Evolutionary conservation across 1,139 yeast species (phyloP).

Genomic region (Yamadazyma atmosphaerica): DNA sequence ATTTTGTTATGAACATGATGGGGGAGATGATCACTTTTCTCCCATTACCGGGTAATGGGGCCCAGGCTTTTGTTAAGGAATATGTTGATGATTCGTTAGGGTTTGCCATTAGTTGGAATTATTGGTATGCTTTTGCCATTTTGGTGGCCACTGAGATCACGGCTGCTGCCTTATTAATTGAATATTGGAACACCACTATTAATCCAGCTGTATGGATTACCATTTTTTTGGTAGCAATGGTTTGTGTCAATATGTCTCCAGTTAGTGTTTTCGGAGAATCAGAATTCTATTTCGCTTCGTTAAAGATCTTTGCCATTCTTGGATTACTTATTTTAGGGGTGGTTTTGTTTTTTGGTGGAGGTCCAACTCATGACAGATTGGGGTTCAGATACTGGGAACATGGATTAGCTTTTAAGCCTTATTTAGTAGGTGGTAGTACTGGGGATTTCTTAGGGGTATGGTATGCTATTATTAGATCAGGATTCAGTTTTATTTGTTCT

Average conservation of each 20-base stretch:
- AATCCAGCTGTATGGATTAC: slow-evolving; percentile 57
- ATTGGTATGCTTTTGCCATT: slow-evolving; percentile 51
- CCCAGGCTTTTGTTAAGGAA: slow-evolving; percentile 38
- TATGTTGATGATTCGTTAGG: slow-evolving; percentile 39
- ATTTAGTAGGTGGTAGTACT: slow-evolving; percentile 52
- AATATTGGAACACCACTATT: slow-evolving; percentile 57
- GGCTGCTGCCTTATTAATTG: slow-evolving; percentile 52
- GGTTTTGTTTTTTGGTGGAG: slow-evolving; percentile 50
- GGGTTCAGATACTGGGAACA: slow-evolving; percentile 67
- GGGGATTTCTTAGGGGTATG: slow-evolving; percentile 50
- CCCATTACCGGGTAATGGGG: slow-evolving; percentile 51
- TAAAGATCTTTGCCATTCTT: slow-evolving; percentile 43
- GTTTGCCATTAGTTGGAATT: slow-evolving; percentile 49
- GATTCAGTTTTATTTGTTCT: slow-evolving; percentile 41
- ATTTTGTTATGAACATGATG: slow-evolving; percentile 55
- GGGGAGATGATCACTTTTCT: slow-evolving; percentile 64
- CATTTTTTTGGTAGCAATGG: slow-evolving; percentile 41
- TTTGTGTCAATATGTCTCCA: slow-evolving; percentile 42
- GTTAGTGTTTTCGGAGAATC: slow-evolving; percentile 62
- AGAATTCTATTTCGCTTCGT: slow-evolving; percentile 65
- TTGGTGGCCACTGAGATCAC: slow-evolving; percentile 52
- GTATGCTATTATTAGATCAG: slow-evolving; percentile 42
- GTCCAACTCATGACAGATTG: slow-evolving; percentile 58
- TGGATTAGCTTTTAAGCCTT: slow-evolving; percentile 54
- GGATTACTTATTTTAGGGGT: slow-evolving; percentile 44